Evolutionary conservation across 257 asterid species (phyloP), one percentile per base, ranked within the genome.

Genomic region (Dorcoceras hygrometricum): DNA sequence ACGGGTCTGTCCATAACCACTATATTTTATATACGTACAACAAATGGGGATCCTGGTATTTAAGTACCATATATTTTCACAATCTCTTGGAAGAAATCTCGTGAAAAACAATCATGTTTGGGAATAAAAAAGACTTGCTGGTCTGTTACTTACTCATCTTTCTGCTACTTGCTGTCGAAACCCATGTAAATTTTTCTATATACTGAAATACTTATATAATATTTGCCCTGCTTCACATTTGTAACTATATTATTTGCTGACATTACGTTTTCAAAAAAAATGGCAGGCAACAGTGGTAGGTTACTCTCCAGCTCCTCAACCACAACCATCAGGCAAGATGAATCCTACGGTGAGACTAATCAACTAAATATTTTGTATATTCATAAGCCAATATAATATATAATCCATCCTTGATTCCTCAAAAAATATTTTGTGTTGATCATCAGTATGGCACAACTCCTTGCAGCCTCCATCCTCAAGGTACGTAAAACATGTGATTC

Each of bases 381-480:
- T 36, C 9, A 36, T 2, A 36, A 36, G n/a, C 0, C n/a, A 39
- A 39, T 39, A 39, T 10, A 3, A 39, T 39, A 3, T 12, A 39
- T 39, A 39, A 11, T 2, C 50, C n/a, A 14, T 43, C 51, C 4
- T 43, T 43, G 0, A 43, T 4, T 43, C 3, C 10, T 11, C 6
- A 34, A 2, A 32, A 6, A 36, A 36, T 10, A 48, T 55, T n/a
- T 43, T 65, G 23, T 62, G 29, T 26, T 16, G 18, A 14, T 31
- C 1, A 58, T 23, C 86, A 87, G 95, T 57, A 78, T 32, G 95
- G 95, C 26, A 66, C 77, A 59, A 85, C 90, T 73, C 95, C 86
- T 2, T 95, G 95, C 67, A 83, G 90, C 75, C 95, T 89, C 56
- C 87, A 76, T 8, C 96, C 95, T 29, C 85, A 87, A 74, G 96